These are phyloP conservation scores for Venturia aucupariae DNA, from an alignment of 2,329 filamentous ascomycete species.

Conservation along the genomic window DNA sequence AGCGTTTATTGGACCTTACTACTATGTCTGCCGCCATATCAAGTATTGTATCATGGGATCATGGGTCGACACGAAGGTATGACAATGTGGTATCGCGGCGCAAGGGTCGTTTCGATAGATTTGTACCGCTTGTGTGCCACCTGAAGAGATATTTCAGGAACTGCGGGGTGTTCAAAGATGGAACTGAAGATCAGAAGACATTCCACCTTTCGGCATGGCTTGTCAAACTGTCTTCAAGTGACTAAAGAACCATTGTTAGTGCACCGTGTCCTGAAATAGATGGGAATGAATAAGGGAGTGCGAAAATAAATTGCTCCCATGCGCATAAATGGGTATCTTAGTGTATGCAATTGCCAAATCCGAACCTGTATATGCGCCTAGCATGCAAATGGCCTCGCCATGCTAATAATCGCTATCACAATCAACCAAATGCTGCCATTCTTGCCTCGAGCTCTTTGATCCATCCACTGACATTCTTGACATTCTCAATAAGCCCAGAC, in stretches of 20 bases:
- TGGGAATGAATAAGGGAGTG: neutral
- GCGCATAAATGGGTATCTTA: constrained; percentile 3
- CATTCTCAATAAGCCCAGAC: constrained; percentile 64
- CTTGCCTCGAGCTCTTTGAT: constrained; percentile 77
- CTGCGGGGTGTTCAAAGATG: neutral
- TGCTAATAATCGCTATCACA: neutral
- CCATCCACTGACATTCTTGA: constrained; percentile 79
- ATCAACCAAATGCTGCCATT: constrained; percentile 41
- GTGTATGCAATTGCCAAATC: neutral
- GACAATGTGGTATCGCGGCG: neutral
- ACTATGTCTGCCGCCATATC: neutral
- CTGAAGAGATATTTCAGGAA: neutral
- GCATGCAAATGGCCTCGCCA: neutral
- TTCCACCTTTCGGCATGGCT: neutral
- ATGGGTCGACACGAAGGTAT: neutral
- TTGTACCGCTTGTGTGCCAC: neutral
- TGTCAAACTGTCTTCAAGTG: neutral
- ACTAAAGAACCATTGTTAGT: neutral
- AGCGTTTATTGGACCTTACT: neutral
- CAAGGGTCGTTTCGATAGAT: neutral
- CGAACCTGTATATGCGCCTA: neutral
- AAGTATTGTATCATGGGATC: neutral
- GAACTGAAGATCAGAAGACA: neutral
- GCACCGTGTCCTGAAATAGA: neutral
- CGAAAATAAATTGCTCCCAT: neutral